Base-by-base conservation (phyloP, 176 grass and related monocot genomes). In the Pharus latifolius region DNA sequence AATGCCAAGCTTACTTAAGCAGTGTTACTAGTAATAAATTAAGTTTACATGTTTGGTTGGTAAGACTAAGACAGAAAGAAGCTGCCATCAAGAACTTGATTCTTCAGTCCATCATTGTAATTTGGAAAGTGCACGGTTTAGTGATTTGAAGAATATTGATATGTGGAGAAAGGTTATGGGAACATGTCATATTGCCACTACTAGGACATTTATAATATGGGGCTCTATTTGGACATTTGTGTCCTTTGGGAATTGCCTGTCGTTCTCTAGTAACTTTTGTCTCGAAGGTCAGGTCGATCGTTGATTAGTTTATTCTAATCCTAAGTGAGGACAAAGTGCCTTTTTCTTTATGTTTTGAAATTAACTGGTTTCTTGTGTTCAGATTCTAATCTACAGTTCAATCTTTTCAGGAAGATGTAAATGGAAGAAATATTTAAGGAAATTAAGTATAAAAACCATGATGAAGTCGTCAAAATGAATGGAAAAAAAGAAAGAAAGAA, bases 151-250 rank as follows among this genome's bases (percentile, higher is more conserved):
- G 29, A 31, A 22, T 35, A 31, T 31, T 65, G 8, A 1, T 49
- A 53, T 67, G 61, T 73, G 68, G 60, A 73, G 24, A 78, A 1
- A 31, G 50, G 29, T 80, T 67, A 60, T 67, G 23, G 31, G n/a
- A 24, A 48, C 61, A 42, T 50, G 59, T 85, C 77, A 80, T 80
- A 37, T n/a, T 65, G 64, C 18, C 71, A 76, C 77, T 56, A 86
- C 41, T 49, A 76, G 20, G 33, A 25, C 47, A 75, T 70, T 24
- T 29, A 29, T 13, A 42, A 56, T 49, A 63, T 2, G 69, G 70
- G 77, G 18, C 41, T 40, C 32, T 57, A 55, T 31, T 76, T 0
- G 2, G 49, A 40, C 76, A 80, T 75, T 74, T 80, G 20, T 64
- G 15, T 29, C 57, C 42, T 49, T 76, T 10, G 25, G 31, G 70